These are phyloP conservation scores for Lyophyllum semitale DNA, from an alignment of 768 basidiomycete genomes.

Conservation along the genomic window DNA sequence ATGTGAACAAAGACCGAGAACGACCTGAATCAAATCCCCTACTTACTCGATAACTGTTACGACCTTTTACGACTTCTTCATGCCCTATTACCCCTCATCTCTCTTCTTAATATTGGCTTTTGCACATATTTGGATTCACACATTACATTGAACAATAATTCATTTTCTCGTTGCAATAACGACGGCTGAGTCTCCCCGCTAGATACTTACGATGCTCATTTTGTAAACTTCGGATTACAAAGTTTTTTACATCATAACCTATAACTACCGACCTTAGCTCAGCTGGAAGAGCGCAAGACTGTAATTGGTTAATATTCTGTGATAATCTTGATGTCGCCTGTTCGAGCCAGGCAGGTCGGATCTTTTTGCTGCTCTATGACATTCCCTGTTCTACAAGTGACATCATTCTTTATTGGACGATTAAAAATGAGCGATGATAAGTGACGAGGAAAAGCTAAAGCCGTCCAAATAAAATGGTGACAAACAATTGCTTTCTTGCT, in stretches of 20 bases:
- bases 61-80: conserved; percentile 17
- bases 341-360: conserved; percentile 21
- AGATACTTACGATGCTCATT: too few relatives aligned
- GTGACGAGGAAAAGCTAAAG: too few relatives aligned
- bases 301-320: too few relatives aligned
- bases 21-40: background rate
- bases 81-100: conserved; percentile 11
- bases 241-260: too few relatives aligned
- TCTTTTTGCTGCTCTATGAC: background rate
- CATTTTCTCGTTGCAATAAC: background rate
- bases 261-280: background rate
- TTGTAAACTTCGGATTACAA: too few relatives aligned
- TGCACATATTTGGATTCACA: conserved; percentile 12
- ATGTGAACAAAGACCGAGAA: conserved; percentile 29
- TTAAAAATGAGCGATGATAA: too few relatives aligned
- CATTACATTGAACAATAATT: conserved; percentile 6
- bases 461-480: too few relatives aligned
- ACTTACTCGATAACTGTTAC: conserved; percentile 1
- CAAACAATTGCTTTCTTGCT: too few relatives aligned
- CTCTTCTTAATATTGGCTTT: conserved; percentile 7
- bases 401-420: too few relatives aligned
- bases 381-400: too few relatives aligned
- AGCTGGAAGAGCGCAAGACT: background rate
- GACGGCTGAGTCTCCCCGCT: too few relatives aligned
- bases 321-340: conserved; percentile 16